phyloP scores from a whole-genome alignment of 345 rosid species.

The Citrus sinensis region DNA sequence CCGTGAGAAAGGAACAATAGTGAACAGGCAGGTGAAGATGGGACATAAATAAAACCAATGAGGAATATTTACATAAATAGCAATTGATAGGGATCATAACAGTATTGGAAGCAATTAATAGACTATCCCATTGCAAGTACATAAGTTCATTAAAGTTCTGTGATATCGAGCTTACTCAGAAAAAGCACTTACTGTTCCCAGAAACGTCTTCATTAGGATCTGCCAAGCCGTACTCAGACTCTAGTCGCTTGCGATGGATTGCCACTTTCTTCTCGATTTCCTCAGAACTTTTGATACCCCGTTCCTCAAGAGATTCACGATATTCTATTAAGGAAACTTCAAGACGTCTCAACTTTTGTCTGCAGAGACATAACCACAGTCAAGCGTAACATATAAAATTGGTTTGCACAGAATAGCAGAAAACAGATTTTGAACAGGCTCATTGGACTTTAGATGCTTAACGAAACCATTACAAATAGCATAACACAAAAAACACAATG shows the following conservation, averaged over 20 bases:
- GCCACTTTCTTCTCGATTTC: slow-evolving; percentile 93
- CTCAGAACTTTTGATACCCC: slow-evolving; percentile 66
- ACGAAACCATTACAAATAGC: background rate
- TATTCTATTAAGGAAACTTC: slow-evolving; percentile 95
- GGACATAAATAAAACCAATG: background rate
- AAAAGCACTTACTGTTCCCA: slow-evolving; percentile 54
- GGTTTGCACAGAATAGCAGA: background rate
- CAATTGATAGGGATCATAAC: background rate
- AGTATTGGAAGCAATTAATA: background rate
- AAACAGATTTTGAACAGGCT: background rate
- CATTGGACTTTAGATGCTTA: background rate
- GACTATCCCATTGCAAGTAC: background rate
- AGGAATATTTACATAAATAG: background rate
- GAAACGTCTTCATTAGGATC: slow-evolving; percentile 32
- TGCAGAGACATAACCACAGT: slow-evolving; percentile 33
- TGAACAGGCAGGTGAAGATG: no score
- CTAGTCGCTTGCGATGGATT: slow-evolving; percentile 67
- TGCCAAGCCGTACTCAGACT: slow-evolving; percentile 68
- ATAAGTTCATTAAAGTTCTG: background rate
- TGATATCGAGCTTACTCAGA: background rate
- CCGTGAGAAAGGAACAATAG: no score
- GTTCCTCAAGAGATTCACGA: slow-evolving; percentile 93
- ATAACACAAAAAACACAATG: background rate
- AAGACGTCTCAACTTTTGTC: slow-evolving; percentile 82
- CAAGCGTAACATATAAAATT: background rate